Conservation (phyloP, 495 filamentous ascomycete species). For the Glutinoglossum americanum region DNA sequence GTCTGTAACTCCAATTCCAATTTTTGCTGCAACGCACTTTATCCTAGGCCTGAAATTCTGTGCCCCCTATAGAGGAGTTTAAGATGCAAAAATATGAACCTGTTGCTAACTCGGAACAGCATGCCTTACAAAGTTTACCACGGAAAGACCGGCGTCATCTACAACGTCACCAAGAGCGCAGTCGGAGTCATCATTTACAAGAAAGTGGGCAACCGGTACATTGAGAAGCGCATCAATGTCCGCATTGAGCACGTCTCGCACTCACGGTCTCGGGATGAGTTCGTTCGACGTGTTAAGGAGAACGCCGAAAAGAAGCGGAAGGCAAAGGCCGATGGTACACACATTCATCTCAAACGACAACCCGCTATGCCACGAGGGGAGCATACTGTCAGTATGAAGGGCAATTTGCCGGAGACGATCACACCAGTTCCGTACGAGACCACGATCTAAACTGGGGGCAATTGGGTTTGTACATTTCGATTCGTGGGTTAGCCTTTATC, state of each 20-base stretch:
- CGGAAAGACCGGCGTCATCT: conserved; percentile 93
- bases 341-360: conserved; percentile 81
- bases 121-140: conserved; percentile 99
- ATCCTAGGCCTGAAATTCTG: neutral
- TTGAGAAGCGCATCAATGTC: conserved; percentile 99
- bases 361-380: conserved; percentile 58
- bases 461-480: neutral
- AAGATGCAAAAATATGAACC: too few species aligned
- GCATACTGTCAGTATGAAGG: conserved; percentile 50
- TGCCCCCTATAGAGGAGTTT: too few species aligned
- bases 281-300: conserved; percentile 86
- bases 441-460: conserved; percentile 49
- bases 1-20: conserved; percentile 32
- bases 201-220: conserved; percentile 90
- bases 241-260: conserved; percentile 91
- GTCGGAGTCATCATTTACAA: conserved; percentile 98
- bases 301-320: conserved; percentile 80
- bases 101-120: conserved; percentile 25
- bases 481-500: neutral
- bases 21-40: neutral
- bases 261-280: conserved; percentile 85
- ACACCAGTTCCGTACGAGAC: conserved; percentile 90
- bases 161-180: conserved; percentile 91
- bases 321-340: conserved; percentile 72
- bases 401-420: conserved; percentile 75